Evolutionary conservation across 768 basidiomycete genomes (phyloP), one percentile per base, ranked within the genome.

Genomic region (Amanita pallidorosea): DNA sequence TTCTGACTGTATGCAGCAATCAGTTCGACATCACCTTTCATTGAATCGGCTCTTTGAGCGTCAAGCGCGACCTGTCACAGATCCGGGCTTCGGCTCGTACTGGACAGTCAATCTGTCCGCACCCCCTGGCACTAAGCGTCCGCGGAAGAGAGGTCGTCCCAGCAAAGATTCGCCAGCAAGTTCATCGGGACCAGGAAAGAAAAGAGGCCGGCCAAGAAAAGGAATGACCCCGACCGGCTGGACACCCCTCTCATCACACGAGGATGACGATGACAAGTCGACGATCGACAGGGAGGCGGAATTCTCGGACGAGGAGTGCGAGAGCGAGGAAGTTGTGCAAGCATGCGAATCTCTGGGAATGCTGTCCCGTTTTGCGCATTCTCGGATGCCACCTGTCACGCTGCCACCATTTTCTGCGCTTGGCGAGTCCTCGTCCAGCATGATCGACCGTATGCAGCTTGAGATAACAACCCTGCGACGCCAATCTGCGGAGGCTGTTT

Each of bases 31-130:
- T 55, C 88, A 89, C 65, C 72, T 90, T 34, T 89, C 88, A 9
- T 67, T 89, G 46, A 89, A 89, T 65, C 78, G 85, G 33, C 67
- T 90, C 4, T 90, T 90, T 59, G 88, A 90, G 63, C 76, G 86
- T 45, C 85, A 88, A 57, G 82, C 84, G 17, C 76, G 88, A 45
- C 88, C 88, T 7, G 83, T 85, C 8, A 86, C 86, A 27, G 87
- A 89, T 62, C 88, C 88, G 11, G 88, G 88, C 13, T 88, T 88
- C 62, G 88, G 88, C 18, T 89, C 87, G 9, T 89, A 90, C 61
- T 90, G 88, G 88, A 88, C 87, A 33, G 88, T 90, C n/a, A 89
- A 89, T 64, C 72, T 89, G 18, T 64, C 77, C 44, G 88, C 88
- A n/a, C 86, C 87, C 11, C 87, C 87, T 2, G 88, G 88, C 18